These are phyloP conservation scores for Suillus luteus DNA, from an alignment of 768 basidiomycete genomes.

Conservation along the genomic window DNA sequence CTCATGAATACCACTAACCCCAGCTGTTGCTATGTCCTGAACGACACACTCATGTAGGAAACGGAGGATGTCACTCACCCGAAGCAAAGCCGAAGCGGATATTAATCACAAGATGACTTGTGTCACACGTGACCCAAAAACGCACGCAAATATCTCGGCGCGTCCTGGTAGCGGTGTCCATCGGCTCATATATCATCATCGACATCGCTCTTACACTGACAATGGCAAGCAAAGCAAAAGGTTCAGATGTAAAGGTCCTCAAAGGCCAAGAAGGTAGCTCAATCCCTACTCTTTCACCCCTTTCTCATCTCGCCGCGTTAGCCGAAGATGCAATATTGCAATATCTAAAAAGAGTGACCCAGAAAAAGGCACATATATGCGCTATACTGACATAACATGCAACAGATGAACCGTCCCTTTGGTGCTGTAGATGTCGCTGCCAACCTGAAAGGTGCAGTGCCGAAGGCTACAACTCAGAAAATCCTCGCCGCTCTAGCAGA, in stretches of 20 bases:
- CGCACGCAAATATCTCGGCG: background rate
- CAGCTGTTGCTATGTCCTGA: conserved; percentile 4
- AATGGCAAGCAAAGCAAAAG: conserved; percentile 54
- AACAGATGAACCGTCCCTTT: conserved; percentile 90
- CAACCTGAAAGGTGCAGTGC: conserved; percentile 87
- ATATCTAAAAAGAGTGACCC: conserved; percentile 70
- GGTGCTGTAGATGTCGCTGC: conserved; percentile 91
- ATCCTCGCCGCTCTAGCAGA: conserved; percentile 82
- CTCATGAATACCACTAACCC: conserved; percentile 30
- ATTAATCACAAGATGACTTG: conserved; percentile 1
- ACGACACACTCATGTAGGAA: conserved; percentile 12
- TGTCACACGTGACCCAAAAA: background rate
- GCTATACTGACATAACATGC: background rate
- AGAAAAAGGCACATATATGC: conserved; percentile 16
- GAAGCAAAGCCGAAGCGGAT: background rate
- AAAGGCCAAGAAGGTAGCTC: conserved; percentile 72
- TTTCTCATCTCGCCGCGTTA: conserved; percentile 26
- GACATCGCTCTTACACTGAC: background rate
- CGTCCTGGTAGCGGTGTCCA: background rate
- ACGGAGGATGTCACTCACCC: background rate
- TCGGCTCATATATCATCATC: too few relatives aligned
- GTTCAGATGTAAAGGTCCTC: conserved; percentile 54
- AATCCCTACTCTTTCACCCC: background rate
- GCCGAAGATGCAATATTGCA: conserved; percentile 77
- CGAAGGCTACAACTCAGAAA: conserved; percentile 84